Conservation (phyloP, 2,329 filamentous ascomycete genomes). For the Ophiosphaerella korrae region DNA sequence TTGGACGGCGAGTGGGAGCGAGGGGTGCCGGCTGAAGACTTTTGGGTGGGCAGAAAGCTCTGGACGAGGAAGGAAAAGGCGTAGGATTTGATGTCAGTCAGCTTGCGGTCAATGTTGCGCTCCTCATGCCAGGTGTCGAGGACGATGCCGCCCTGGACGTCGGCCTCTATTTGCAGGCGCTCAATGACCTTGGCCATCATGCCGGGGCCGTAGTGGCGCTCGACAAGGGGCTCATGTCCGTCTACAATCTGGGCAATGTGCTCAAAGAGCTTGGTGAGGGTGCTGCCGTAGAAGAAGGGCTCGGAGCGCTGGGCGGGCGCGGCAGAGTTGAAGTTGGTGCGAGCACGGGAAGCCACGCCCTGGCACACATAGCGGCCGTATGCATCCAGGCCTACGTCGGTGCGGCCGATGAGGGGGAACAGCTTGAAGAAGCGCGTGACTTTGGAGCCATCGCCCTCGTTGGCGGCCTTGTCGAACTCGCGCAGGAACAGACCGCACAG, state of each 20-base stretch:
- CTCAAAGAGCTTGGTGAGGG: conserved; percentile 90
- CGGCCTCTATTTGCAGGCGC: conserved; percentile 88
- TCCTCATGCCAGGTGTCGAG: conserved; percentile 96
- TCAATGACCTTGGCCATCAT: conserved; percentile 97
- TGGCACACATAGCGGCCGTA: conserved; percentile 97
- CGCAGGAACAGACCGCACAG: conserved; percentile 88
- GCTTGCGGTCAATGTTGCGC: conserved; percentile 77
- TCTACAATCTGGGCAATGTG: conserved; percentile 98
- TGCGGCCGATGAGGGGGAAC: conserved; percentile 89
- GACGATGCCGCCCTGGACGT: conserved; percentile 94
- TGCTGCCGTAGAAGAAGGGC: conserved; percentile 88
- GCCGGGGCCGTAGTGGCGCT: conserved; percentile 88
- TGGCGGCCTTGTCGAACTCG: conserved; percentile 91
- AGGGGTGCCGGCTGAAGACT: conserved; percentile 64
- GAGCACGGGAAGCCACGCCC: conserved; percentile 83
- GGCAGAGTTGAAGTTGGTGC: conserved; percentile 76
- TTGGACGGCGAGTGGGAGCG: conserved; percentile 77
- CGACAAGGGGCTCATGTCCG: conserved; percentile 85
- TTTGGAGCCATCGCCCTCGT: conserved; percentile 82
- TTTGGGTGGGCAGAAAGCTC: conserved; percentile 80
- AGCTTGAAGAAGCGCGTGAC: conserved; percentile 98
- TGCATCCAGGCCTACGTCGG: conserved; percentile 88
- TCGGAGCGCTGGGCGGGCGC: conserved; percentile 68
- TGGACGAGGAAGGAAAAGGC: conserved; percentile 97
- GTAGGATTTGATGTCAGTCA: conserved; percentile 97